Conservation (phyloP, 192 early-diverging fungal species). For the Piromyces finnis region DNA sequence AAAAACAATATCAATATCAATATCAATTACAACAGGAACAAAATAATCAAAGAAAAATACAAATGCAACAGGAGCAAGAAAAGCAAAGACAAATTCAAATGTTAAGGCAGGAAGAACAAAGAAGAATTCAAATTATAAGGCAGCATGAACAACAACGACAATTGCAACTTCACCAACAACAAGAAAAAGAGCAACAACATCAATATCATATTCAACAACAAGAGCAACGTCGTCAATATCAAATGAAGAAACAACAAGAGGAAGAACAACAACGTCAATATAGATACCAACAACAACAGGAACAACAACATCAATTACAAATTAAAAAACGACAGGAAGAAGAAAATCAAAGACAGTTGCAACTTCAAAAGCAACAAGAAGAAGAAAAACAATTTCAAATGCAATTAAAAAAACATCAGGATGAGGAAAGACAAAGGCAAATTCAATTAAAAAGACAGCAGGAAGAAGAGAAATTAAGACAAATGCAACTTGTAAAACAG, state of each 20-base stretch:
- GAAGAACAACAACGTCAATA: not conserved
- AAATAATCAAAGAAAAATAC: not conserved
- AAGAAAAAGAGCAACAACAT: not conserved
- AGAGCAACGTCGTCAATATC: not conserved
- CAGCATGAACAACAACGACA: not conserved
- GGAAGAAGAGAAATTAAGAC: not conserved
- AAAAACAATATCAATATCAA: not conserved
- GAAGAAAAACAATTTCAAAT: not conserved
- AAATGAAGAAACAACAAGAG: not conserved
- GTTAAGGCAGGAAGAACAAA: not conserved
- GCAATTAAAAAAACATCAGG: not conserved
- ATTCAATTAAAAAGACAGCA: not conserved
- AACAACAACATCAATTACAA: not conserved
- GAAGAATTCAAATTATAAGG: not conserved
- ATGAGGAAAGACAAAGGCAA: not conserved
- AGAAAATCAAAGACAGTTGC: not conserved
- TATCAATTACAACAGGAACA: not conserved
- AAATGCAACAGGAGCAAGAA: not conserved
- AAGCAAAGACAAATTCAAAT: not conserved
- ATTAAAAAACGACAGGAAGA: not conserved
- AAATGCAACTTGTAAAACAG: not conserved
- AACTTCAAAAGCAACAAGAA: not conserved
- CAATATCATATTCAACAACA: not conserved
- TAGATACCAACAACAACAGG: not conserved
- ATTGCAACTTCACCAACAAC: not conserved